Conservation (phyloP, 2,329 filamentous ascomycete species). For the Scopulariopsis brevicaulis region DNA sequence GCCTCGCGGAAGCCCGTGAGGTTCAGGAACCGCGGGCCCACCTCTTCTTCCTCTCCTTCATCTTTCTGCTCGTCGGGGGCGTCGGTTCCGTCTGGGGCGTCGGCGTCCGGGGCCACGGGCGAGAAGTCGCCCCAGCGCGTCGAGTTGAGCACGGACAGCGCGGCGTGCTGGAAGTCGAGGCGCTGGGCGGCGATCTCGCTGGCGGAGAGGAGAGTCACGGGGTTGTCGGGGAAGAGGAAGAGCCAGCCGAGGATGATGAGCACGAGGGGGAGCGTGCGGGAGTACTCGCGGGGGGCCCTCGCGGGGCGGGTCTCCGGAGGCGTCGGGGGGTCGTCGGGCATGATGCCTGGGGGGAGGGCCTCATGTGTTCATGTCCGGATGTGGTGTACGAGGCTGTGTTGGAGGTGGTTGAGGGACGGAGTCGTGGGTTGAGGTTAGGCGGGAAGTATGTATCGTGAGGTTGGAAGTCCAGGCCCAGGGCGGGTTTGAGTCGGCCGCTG, state of each 20-base stretch:
- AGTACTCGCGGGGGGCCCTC: background rate
- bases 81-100: slow-evolving; percentile 4
- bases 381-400: background rate
- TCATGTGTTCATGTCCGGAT: background rate
- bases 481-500: too few species aligned
- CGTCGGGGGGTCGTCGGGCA: slow-evolving; percentile 2
- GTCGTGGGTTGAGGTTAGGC: background rate
- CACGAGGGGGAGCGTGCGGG: slow-evolving; percentile 1
- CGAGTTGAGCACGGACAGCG: slow-evolving; percentile 40
- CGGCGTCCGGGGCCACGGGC: slow-evolving; percentile 21
- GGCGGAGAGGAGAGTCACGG: slow-evolving; percentile 4
- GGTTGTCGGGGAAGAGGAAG: slow-evolving; percentile 23
- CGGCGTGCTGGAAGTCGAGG: slow-evolving; percentile 37
- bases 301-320: background rate
- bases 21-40: slow-evolving; percentile 41
- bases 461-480: background rate
- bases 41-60: slow-evolving; percentile 7
- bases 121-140: slow-evolving; percentile 50
- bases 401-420: background rate
- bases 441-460: background rate
- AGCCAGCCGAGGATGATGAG: slow-evolving; percentile 32
- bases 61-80: background rate
- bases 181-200: slow-evolving; percentile 15
- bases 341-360: background rate
- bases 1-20: slow-evolving; percentile 65